Evolutionary conservation across 176 grass and related monocot genomes (phyloP), one percentile per base, ranked within the genome.

Genomic region (Cenchrus purpureus): DNA sequence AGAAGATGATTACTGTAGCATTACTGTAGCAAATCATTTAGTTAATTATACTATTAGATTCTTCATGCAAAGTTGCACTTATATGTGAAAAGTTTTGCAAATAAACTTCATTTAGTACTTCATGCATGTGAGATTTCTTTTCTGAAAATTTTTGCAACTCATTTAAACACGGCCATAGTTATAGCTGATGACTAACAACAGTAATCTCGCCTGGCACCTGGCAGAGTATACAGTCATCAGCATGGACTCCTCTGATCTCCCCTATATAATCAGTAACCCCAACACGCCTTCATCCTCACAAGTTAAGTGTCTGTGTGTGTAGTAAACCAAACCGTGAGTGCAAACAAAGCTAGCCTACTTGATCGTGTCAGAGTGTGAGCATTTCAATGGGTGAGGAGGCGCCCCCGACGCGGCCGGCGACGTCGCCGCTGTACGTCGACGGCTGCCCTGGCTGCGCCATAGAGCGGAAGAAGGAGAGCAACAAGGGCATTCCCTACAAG

Each of bases 381-480:
- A 25, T 25, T 25, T 25, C 25, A 25, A 25, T 76, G 86, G 80
- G 49, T 48, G 82, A 84, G n/a, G 58, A 25, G 53, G 50, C 53
- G 19, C 17, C 53, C 1, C 49, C 82, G 4, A 20, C 84, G 40
- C 32, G 75, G 16, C 10, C 54, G 43, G 71, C 77, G 78, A 70
- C 16, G 43, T 71, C 57, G 67, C 10, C 57, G 73, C 10, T 65
- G 52, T 94, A 84, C 55, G 59, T 88, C 19, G 78, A 88, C 1
- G 87, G 89, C 22, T 94, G 89, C 70, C 92, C 89, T 15, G 92
- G 92, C 49, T 94, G 92, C 63, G 75, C 74, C 37, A 83, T 89
- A 5, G 84, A 91, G 5, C 61, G 59, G 19, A 90, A 42, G 86
- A 90, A 90, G 79, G 82, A 79, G 44, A 48, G 1, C 66, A n/a